Evolutionary conservation across 2,329 filamentous ascomycete species (phyloP), one percentile per base, ranked within the genome.

Genomic region (Pseudohalonectria lignicola): DNA sequence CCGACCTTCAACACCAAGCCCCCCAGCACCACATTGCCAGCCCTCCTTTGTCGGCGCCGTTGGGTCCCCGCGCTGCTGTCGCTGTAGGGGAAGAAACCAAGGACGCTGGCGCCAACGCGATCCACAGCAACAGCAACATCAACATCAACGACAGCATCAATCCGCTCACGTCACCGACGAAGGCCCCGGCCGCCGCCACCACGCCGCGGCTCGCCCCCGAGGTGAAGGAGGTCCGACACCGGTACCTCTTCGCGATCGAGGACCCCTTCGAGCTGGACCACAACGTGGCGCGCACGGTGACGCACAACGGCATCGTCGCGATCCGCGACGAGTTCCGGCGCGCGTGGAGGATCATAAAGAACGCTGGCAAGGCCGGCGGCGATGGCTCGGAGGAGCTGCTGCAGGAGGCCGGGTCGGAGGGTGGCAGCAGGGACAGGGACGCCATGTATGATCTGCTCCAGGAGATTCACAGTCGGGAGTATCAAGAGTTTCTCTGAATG

Each of bases 261-360:
- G 88, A 94, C 54, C 88, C 88, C 0, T 94, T 94, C 51, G 86
- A 94, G 61, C 61, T 79, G 2, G 79, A 86, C 30, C 86, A 94
- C 59, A 95, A 94, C 49, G 82, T 94, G 25, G 88, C 84, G 3
- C 70, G 86, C 36, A 94, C 86, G 0, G 86, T 94, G 1, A 87
- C 82, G 6, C 83, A 90, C 51, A 74, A 79, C 43, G 86, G 86
- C 2, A 85, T 94, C 45, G 79, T 85, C 2, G 73, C 80, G 1
- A 92, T 94, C 42, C 70, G 85, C 30, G 82, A 92, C 49, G 86
- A 94, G 58, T 92, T 94, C 51, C 72, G 85, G 15, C 73, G 86
- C 16, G 86, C 85, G 3, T 84, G 83, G 74, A 66, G 74, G 26
- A 81, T 93, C 41, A 75, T 88, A 44, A 67, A 63, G 45, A 58